A percentile compares a stretch with the other conserved stretches of the same genome.
phyloP scores from a whole-genome alignment of 805 yeast genomes.

The Saccharomycopsis fodiens region DNA sequence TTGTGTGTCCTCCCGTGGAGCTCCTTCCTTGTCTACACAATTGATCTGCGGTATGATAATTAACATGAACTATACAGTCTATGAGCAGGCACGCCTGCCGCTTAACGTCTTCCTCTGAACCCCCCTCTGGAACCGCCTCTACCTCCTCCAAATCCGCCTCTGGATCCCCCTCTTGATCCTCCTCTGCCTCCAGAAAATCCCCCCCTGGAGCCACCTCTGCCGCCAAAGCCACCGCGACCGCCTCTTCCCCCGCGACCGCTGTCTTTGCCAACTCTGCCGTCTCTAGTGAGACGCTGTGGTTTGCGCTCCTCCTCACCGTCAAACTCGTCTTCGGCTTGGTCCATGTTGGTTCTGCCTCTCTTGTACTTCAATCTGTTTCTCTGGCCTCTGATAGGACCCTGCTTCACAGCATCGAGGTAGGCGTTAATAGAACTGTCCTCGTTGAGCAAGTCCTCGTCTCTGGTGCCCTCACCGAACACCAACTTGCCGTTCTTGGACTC shows the following conservation, averaged over 20 bases:
- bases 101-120: no score
- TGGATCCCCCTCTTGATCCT: slow-evolving; percentile 1
- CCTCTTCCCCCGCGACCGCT: not conserved
- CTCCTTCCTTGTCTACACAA: no score
- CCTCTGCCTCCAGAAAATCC: not conserved
- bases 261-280: slow-evolving; percentile 7
- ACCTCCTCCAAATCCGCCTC: slow-evolving; percentile 3
- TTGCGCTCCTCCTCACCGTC: slow-evolving; percentile 30
- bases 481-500: slow-evolving; percentile 60
- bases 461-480: slow-evolving; percentile 46
- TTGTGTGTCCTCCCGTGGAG: no score
- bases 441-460: slow-evolving; percentile 36
- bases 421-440: slow-evolving; percentile 70
- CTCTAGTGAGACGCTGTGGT: not conserved
- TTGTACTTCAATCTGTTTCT: slow-evolving; percentile 84
- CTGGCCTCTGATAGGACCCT: slow-evolving; percentile 92
- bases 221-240: no score
- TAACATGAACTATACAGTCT: no score
- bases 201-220: not conserved
- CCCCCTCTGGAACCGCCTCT: no score
- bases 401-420: slow-evolving; percentile 86
- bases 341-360: slow-evolving; percentile 46
- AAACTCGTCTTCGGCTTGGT: slow-evolving; percentile 48
- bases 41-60: no score
- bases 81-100: no score